A percentile compares a stretch with the other conserved stretches of the same genome.
Evolutionary conservation across 768 basidiomycete species (phyloP).

Genomic region (Grammothele lineata): DNA sequence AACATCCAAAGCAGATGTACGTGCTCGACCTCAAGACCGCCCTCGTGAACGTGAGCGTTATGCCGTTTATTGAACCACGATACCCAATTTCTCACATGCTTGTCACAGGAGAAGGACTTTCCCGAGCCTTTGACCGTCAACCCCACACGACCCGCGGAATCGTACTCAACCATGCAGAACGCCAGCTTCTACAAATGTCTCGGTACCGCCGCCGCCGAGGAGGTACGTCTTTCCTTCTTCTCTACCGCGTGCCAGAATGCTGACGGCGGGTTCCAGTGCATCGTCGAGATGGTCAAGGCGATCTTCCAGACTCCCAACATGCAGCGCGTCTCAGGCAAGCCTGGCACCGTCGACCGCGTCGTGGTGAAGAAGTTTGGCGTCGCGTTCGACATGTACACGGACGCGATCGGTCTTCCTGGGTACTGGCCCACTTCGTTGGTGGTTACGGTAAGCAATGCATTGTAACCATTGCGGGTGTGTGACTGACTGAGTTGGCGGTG

Average conservation of each 20-base stretch:
- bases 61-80: conserved; percentile 22
- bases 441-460: conserved; percentile 17
- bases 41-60: conserved; percentile 32
- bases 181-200: conserved; percentile 40
- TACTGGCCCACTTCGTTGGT: conserved; percentile 18
- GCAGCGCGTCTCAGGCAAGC: conserved; percentile 40
- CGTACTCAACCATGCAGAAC: conserved; percentile 26
- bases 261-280: conserved; percentile 1
- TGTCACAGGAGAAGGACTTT: conserved; percentile 35
- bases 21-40: conserved; percentile 41
- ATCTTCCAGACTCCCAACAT: conserved; percentile 42
- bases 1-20: conserved; percentile 39
- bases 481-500: no score
- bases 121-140: conserved; percentile 37
- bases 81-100: background rate
- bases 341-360: conserved; percentile 36
- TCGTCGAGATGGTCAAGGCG: conserved; percentile 41
- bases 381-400: conserved; percentile 19
- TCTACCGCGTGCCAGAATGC: background rate
- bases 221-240: conserved; percentile 18
- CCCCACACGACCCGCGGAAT: conserved; percentile 32
- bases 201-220: conserved; percentile 33
- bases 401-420: conserved; percentile 20
- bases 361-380: conserved; percentile 31
- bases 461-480: no score